Base-by-base conservation (phyloP, 768 basidiomycete genomes). In the Agrocybe praecox region DNA sequence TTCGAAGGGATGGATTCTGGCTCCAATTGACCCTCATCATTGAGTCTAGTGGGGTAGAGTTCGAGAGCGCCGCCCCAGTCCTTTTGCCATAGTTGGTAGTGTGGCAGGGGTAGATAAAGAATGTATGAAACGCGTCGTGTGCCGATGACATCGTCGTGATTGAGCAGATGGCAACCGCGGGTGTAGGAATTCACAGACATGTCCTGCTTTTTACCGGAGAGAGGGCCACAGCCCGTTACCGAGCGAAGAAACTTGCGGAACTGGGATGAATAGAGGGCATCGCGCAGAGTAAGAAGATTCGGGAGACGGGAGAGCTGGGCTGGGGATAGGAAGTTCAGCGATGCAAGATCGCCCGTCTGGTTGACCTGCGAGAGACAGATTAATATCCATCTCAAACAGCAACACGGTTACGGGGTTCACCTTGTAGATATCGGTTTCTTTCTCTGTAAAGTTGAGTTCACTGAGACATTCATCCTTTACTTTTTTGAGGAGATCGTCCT, bases 381-480 rank as follows among this genome's bases (percentile, higher is more conserved):
- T 18, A 42, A 50, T 24, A 49, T 36, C 17, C 24, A 45, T 53
- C 44, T 46, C n/a, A 26, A 26, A 48, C 11, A 15, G n/a, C 14
- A 26, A 52, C n/a, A 58, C 8, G 24, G 33, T 32, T 26, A 54
- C 46, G 46, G 26, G 53, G 48, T 76, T 57, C 58, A 90, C 92
- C 87, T 92, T 94, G 85, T 98, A 98, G 62, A 98, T 98, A 68
- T 98, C 96, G 2, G 96, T 98, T 79, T 98, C 92, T 75, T 97
- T 98, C 76, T 94, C 88, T 2, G 89, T 83, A 69, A 96, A 94
- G 70, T 80, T 87, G 58, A 96, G 81, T 66, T 94, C 85, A 49
- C 76, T 74, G 53, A 90, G 72, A 63, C 91, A 92, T 71, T 96
- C 94, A 64, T 94, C 88, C 74, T 92, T 90, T 57, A 94, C 94